Evolutionary conservation across 2,329 filamentous ascomycete species (phyloP), one percentile per base, ranked within the genome.

Genomic region (Pseudogymnoascus sp.): DNA sequence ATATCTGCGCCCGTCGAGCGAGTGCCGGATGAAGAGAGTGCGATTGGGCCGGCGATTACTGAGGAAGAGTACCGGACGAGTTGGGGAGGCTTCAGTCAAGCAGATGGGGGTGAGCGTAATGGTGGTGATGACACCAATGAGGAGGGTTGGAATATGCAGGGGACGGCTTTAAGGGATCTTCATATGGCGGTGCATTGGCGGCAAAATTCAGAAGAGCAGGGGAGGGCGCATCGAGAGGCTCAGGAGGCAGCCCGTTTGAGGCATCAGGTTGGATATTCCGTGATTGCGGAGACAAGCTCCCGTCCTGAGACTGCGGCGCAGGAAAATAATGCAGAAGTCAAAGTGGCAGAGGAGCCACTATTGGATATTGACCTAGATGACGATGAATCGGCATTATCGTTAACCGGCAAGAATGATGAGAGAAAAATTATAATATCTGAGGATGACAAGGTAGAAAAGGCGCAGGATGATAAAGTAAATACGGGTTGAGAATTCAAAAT

Each of bases 171-270:
- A 10, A 33, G 50, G 26, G 50, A 56, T 3, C 50, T 56, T 14
- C 50, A 56, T 56, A 56, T 56, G 50, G 29, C 50, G 50, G 50
- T 56, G 29, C 29, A 56, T 56, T 56, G 50, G 50, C n/a, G 50
- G n/a, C 50, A 33, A 11, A 56, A 56, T 35, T n/a, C 50, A 14
- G 50, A 56, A 19, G 50, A 56, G 2, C 50, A 56, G 26, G 50
- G 21, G 16, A 56, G 50, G 14, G 50, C 50, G 16, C 50, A 56
- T 56, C 50, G 50, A 33, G 50, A 56, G 29, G 50, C 50, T 5
- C 50, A 56, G 29, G 29, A 56, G 16, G 29, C 21, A 1, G 50
- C 50, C 33, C 50, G 50, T 14, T 33, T 35, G 29, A 56, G 29
- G n/a, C 13, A 13, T 11, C 50, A 33, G 3, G 16, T 35, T 56